Conservation (phyloP, 169 alveolate species). For the Cryptosporidium ryanae region DNA sequence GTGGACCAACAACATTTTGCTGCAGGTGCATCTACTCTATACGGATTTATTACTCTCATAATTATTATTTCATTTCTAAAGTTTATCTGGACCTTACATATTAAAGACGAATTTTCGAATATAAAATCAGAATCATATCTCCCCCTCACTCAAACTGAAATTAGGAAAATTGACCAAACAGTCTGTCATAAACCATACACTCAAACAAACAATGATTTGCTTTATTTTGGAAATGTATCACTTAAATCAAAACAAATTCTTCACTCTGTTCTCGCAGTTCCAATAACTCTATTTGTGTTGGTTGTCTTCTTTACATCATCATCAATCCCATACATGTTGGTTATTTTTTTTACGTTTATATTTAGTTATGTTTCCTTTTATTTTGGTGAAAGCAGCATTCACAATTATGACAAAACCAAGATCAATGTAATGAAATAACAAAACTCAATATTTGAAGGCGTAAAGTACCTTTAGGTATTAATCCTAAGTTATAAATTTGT, state of each 20-base stretch:
- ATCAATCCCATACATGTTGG: slow-evolving; percentile 15
- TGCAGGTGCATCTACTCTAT: slow-evolving; percentile 59
- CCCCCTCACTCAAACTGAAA: slow-evolving; percentile 4
- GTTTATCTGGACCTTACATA: slow-evolving; percentile 44
- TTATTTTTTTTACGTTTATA: slow-evolving; percentile 21
- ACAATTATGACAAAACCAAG: too few species aligned
- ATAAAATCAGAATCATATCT: neutral
- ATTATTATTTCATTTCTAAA: slow-evolving; percentile 45
- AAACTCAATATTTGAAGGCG: too few species aligned
- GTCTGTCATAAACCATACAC: slow-evolving; percentile 9
- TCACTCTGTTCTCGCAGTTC: slow-evolving; percentile 21
- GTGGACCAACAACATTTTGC: slow-evolving; percentile 49
- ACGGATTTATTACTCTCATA: slow-evolving; percentile 49
- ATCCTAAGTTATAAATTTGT: too few species aligned
- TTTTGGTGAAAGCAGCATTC: too few species aligned
- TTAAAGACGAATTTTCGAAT: neutral
- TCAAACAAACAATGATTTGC: neutral
- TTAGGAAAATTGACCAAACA: neutral
- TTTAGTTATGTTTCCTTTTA: neutral
- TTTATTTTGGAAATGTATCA: slow-evolving; percentile 36
- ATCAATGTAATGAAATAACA: too few species aligned
- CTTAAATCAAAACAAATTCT: slow-evolving; percentile 29
- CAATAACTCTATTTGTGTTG: slow-evolving; percentile 28
- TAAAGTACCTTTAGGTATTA: too few species aligned
- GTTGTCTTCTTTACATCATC: slow-evolving; percentile 44